Base-by-base conservation (phyloP, 2,329 filamentous ascomycete genomes). In the Colletotrichum tropicicola region DNA sequence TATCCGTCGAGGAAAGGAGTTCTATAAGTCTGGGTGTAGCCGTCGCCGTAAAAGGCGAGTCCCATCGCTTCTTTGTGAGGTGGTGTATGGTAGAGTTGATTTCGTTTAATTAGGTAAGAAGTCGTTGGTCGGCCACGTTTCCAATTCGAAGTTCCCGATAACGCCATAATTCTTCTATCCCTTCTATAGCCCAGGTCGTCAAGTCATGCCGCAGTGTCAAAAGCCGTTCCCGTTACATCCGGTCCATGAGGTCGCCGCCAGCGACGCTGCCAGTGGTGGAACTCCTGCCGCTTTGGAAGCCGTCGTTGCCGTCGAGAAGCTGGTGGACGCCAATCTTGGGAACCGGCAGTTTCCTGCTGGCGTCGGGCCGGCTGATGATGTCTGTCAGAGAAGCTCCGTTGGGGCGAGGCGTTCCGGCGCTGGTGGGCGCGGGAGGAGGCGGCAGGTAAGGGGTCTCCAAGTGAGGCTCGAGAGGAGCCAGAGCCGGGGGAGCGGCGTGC, bases 321-420 rank as follows among this genome's bases (percentile, higher is more conserved):
- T 98, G 95, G 71, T 95, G 92, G 5, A 97, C 91, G 92, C 92
- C 44, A 97, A 94, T 87, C 79, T 95, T 92, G 6, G 94, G 94
- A 15, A 97, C 92, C 0, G 95, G 95, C 17, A 98, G 84, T 79
- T 98, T 98, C 71, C 95, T 85, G 23, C 92, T 91, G 37, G 93
- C 93, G 68, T 98, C 94, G 1, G 93, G 87, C 70, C 91, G 91
- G 74, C 91, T 93, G 82, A 98, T 96, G 73, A 98, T 98, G 76
- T 98, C 95, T 64, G 90, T 92, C 71, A 98, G 90, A 39, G 93
- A 92, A 62, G 97, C 87, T 41, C 94, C 94, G 59, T 84, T 87
- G 70, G 86, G 82, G 59, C 84, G 81, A 63, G 79, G 69, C 32
- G 81, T 72, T 80, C 83, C 55, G 76, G 80, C n/a, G 84, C 84